Evolutionary conservation across 2,329 filamentous ascomycete species (phyloP).

Genomic region (Lasiodiplodia sp.): DNA sequence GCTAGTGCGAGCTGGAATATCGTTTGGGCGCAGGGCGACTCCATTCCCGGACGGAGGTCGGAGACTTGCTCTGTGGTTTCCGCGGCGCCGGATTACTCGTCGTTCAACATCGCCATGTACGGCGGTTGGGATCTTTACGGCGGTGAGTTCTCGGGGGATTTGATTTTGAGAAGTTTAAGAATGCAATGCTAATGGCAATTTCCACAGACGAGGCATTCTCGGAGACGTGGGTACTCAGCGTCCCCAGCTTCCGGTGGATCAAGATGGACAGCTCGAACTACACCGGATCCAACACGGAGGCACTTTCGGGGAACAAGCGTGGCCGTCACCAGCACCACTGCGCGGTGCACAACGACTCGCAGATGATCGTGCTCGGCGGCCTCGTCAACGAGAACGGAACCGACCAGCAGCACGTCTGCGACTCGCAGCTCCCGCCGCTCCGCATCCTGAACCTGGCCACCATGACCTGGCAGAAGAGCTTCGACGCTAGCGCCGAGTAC

Average conservation of each 20-base stretch:
- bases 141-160: neutral
- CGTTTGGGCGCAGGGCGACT: conserved; percentile 20
- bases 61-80: conserved; percentile 23
- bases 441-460: conserved; percentile 14
- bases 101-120: conserved; percentile 29
- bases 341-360: conserved; percentile 15
- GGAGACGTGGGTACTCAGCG: conserved; percentile 23
- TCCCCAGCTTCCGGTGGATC: conserved; percentile 29
- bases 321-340: conserved; percentile 26
- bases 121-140: conserved; percentile 27
- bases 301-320: neutral
- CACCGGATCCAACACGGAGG: conserved; percentile 18
- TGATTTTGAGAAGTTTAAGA: neutral
- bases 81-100: conserved; percentile 25
- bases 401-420: conserved; percentile 4
- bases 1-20: conserved; percentile 23
- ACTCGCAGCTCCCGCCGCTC: conserved; percentile 18
- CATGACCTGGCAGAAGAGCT: conserved; percentile 23
- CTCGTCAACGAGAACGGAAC: conserved; percentile 20
- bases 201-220: neutral
- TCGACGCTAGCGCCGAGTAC: conserved; percentile 5
- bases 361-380: conserved; percentile 30
- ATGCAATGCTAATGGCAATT: neutral
- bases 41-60: conserved; percentile 9
- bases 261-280: conserved; percentile 22